phyloP scores from a whole-genome alignment of 2,329 filamentous ascomycete genomes.

The Trichoderma guizhouense region DNA sequence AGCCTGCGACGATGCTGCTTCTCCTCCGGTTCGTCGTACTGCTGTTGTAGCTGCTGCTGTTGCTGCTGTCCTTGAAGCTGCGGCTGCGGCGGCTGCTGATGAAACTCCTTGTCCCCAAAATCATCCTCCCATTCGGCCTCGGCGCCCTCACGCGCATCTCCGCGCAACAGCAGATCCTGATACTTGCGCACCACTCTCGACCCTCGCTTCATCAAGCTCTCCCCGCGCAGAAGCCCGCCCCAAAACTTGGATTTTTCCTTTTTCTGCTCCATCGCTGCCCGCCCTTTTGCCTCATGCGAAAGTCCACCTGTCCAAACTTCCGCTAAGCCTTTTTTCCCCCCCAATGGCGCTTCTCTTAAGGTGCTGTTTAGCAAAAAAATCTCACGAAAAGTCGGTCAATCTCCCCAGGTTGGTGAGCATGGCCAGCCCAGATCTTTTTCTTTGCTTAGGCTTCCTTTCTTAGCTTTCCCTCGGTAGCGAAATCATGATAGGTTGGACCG shows the following conservation, averaged over 20 bases:
- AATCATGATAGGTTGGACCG: background rate
- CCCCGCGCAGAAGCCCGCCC: conserved; percentile 48
- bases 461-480: background rate
- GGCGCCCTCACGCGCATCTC: conserved; percentile 8
- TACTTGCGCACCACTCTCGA: conserved; percentile 18
- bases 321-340: background rate
- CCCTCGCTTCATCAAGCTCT: conserved; percentile 36
- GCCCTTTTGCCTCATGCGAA: background rate
- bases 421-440: background rate
- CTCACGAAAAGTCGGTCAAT: conserved; percentile 17
- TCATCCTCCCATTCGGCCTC: conserved; percentile 10
- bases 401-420: conserved; percentile 10
- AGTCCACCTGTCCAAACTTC: background rate
- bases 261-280: conserved; percentile 33
- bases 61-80: background rate
- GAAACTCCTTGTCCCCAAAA: background rate
- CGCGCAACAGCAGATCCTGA: conserved; percentile 8
- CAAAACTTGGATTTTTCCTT: conserved; percentile 46
- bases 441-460: background rate
- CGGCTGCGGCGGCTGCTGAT: background rate
- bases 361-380: background rate
- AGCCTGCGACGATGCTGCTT: conserved; percentile 8
- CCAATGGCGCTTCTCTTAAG: background rate
- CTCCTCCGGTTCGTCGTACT: background rate
- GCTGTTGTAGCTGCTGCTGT: background rate